These are phyloP conservation scores for Starmerella davenportii DNA, from an alignment of 805 yeast species.

Conservation along the genomic window DNA sequence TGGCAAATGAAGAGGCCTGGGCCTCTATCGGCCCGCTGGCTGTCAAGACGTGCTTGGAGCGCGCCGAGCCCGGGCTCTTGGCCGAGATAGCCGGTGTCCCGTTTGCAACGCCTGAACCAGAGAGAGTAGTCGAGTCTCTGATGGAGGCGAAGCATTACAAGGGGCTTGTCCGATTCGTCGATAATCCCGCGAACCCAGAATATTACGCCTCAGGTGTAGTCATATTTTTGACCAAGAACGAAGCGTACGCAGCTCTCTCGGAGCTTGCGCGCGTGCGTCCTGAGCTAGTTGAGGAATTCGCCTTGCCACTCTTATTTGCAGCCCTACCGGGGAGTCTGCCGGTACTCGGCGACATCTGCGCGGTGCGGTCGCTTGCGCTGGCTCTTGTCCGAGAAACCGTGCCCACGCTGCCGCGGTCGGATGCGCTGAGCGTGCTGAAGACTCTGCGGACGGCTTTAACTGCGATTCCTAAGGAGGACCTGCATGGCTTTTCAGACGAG, in stretches of 20 bases:
- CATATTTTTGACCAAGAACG: slow-evolving; percentile 21
- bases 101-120: background rate
- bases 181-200: slow-evolving; percentile 11
- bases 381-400: slow-evolving; percentile 14
- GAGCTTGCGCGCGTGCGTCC: slow-evolving; percentile 27
- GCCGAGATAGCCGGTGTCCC: background rate
- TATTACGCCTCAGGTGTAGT: slow-evolving; percentile 13
- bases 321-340: slow-evolving; percentile 33
- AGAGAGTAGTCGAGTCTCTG: background rate
- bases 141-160: background rate
- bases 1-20: background rate
- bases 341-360: slow-evolving; percentile 22
- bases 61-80: background rate
- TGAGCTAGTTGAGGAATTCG: slow-evolving; percentile 31
- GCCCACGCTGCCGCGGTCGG: slow-evolving; percentile 12
- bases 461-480: slow-evolving; percentile 4
- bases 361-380: slow-evolving; percentile 22
- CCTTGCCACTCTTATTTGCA: slow-evolving; percentile 35
- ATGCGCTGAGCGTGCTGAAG: slow-evolving; percentile 14
- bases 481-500: background rate
- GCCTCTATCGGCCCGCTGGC: slow-evolving; percentile 32
- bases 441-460: slow-evolving; percentile 12
- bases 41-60: slow-evolving; percentile 8
- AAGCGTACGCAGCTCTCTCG: slow-evolving; percentile 38
- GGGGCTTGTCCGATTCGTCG: slow-evolving; percentile 4